Evolutionary conservation across 139 green algal genomes (phyloP), one percentile per base, ranked within the genome.

Genomic region (Dunaliella primolecta): DNA sequence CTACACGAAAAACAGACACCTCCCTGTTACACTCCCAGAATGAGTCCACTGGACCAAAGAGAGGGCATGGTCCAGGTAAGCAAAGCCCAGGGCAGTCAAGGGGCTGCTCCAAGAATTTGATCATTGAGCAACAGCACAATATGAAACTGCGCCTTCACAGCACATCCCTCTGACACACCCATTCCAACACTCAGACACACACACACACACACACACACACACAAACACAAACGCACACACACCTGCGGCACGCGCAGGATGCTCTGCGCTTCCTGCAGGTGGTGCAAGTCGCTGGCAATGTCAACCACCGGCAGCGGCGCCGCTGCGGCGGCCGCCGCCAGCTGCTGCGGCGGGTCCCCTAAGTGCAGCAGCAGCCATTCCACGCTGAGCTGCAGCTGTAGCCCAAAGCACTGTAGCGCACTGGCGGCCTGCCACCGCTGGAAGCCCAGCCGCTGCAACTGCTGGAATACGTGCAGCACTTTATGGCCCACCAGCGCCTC

Each of bases 401-500:
- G 88, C 76, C 93, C 93, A 64, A 88, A 82, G 31, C 83, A 86
- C 81, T 92, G 89, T 38, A 95, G 87, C 21, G 92, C 93, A 23
- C 84, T 86, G 55, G 78, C 79, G 2, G 84, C 82, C 70, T 92
- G 87, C 85, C 83, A 90, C 34, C 86, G 79, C 0, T 87, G 27
- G 33, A 94, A 95, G 29, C 91, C 91, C 72, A 96, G 84, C 23
- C 78, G 83, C 75, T 88, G 84, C 38, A 96, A 82, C 74, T 92
- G 83, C 32, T 84, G 34, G 29, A 91, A 81, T 7, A 90, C 74
- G 21, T 30, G 32, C 27, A 90, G 82, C 55, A 85, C 80, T 78
- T 91, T 90, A 25, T 81, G 75, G 0, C 78, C 84, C 29, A 91
- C 78, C 21, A 93, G 83, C 3, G 83, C 81, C 30, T 88, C 83